Evolutionary conservation across 129 eudicot species (phyloP).

Genomic region (Saposhnikovia divaricata): DNA sequence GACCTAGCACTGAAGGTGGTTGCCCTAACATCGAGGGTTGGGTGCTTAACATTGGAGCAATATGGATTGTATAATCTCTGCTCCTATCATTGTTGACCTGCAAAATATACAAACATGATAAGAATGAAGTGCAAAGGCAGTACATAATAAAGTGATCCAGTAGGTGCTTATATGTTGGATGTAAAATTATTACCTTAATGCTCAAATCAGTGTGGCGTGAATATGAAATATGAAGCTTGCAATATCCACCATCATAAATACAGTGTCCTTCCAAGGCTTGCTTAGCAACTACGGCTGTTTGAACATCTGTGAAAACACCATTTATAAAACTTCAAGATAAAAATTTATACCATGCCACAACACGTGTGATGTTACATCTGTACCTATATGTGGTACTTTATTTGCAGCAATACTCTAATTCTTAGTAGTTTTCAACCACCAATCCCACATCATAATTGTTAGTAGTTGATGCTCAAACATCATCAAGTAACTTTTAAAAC

Average conservation of each 20-base stretch:
- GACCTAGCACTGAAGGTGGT: constrained; percentile 52
- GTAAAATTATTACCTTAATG: constrained; percentile 60
- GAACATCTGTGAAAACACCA: constrained; percentile 54
- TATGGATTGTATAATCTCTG: constrained; percentile 82
- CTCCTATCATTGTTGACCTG: constrained; percentile 90
- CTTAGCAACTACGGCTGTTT: constrained; percentile 85
- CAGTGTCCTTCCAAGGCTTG: constrained; percentile 95
- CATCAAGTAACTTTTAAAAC: not conserved
- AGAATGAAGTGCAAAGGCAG: not conserved
- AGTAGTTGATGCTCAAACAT: not conserved
- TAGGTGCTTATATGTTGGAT: not conserved
- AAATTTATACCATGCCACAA: not conserved
- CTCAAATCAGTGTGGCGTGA: constrained; percentile 97
- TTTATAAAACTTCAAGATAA: not conserved
- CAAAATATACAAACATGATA: not conserved
- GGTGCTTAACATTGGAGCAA: constrained; percentile 35
- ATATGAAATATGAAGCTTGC: constrained; percentile 91
- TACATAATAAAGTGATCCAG: not conserved
- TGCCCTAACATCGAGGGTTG: constrained; percentile 77
- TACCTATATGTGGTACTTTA: not conserved
- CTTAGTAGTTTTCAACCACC: not conserved
- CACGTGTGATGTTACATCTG: not conserved
- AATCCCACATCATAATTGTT: not conserved
- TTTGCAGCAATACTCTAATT: not conserved
- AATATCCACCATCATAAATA: constrained; percentile 94